Evolutionary conservation across 164 flowering plant species (phyloP).

Genomic region (Buxus sempervirens): DNA sequence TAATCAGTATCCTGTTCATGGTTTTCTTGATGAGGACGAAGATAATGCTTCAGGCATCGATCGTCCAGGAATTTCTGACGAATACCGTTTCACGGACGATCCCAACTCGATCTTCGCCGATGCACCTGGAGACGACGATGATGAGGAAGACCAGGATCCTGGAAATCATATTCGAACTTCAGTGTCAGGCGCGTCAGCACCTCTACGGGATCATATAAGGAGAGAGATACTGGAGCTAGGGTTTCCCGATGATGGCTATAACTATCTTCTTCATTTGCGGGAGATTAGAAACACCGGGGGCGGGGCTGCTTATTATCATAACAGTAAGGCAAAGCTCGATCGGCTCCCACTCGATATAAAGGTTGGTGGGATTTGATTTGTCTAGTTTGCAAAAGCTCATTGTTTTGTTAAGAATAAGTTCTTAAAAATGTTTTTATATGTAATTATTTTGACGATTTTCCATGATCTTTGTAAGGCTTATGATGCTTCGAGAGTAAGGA

Average conservation of each 20-base stretch:
- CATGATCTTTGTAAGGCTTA: constrained; percentile 64
- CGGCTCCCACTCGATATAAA: constrained; percentile 69
- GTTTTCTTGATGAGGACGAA: constrained; percentile 23
- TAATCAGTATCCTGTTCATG: constrained; percentile 36
- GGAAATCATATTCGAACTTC: neutral
- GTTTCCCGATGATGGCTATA: constrained; percentile 94
- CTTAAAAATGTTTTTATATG: too few species aligned
- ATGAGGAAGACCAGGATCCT: constrained; percentile 14
- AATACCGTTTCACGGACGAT: constrained; percentile 20
- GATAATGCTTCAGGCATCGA: neutral
- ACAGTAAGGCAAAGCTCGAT: constrained; percentile 60
- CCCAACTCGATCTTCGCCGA: constrained; percentile 59
- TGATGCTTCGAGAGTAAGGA: constrained; percentile 71
- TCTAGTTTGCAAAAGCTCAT: neutral
- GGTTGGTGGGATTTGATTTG: constrained; percentile 36
- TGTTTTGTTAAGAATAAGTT: too few species aligned
- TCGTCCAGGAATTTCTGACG: neutral
- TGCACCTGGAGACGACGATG: constrained; percentile 51
- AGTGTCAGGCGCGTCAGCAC: neutral
- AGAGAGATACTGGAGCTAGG: constrained; percentile 87
- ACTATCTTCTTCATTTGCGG: constrained; percentile 71
- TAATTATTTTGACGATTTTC: too few species aligned
- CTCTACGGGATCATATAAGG: constrained; percentile 62
- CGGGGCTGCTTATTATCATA: constrained; percentile 66
- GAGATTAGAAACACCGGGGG: constrained; percentile 83